These are phyloP conservation scores for Nitzschia sp. DNA, from an alignment of 108 stramenopile genomes.

Conservation along the genomic window DNA sequence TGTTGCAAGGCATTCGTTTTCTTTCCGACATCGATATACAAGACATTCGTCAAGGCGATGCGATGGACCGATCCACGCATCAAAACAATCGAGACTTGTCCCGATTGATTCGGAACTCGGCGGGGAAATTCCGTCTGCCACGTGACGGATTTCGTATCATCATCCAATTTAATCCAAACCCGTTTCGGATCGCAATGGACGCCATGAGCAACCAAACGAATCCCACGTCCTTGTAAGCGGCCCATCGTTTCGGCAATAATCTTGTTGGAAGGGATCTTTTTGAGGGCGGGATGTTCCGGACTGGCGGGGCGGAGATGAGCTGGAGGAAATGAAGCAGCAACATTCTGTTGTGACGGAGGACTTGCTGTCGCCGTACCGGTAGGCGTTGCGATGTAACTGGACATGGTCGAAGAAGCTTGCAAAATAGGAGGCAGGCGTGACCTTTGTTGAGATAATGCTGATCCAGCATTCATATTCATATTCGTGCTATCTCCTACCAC, in stretches of 20 bases:
- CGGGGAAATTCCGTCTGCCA: slow-evolving; percentile 68
- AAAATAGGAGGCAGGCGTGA: background rate
- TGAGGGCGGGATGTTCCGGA: slow-evolving; percentile 40
- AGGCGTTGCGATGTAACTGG: background rate
- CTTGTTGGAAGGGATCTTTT: slow-evolving; percentile 33
- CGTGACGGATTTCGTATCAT: slow-evolving; percentile 26
- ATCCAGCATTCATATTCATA: background rate
- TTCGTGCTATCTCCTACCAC: background rate
- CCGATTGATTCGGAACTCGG: slow-evolving; percentile 38
- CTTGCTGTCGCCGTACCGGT: background rate
- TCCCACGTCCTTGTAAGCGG: slow-evolving; percentile 47
- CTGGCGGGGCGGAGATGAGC: slow-evolving; percentile 16
- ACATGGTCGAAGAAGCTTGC: background rate
- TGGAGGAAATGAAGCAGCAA: too few relatives aligned
- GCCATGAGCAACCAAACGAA: slow-evolving; percentile 63
- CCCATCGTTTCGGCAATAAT: slow-evolving; percentile 45
- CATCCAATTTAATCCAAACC: slow-evolving; percentile 52
- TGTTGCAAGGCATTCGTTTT: slow-evolving; percentile 48
- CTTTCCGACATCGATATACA: slow-evolving; percentile 70
- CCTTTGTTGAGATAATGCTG: background rate
- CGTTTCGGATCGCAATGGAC: slow-evolving; percentile 61
- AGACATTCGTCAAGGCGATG: slow-evolving; percentile 44
- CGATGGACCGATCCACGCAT: slow-evolving; percentile 54
- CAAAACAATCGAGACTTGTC: slow-evolving; percentile 39
- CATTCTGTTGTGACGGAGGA: too few relatives aligned